Evolutionary conservation across 2,329 filamentous ascomycete species (phyloP).

Genomic region (Fusarium palustre): DNA sequence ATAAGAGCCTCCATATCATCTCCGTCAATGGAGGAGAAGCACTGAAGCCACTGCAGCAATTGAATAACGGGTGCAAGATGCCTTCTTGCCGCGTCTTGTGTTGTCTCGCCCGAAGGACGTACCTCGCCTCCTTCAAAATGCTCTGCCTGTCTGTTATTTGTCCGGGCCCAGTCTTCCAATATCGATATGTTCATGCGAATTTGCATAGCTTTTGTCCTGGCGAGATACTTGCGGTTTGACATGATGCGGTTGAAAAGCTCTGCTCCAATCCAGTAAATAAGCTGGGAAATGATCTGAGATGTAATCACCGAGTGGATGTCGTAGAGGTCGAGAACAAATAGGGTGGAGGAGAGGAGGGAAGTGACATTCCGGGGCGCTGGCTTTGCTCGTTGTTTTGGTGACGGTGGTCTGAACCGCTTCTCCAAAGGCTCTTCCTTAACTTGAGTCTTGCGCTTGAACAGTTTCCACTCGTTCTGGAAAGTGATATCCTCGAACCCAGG

Average conservation of each 20-base stretch:
- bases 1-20: constrained; percentile 91
- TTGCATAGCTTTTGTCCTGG: constrained; percentile 98
- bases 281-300: constrained; percentile 88
- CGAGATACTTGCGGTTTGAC: constrained; percentile 93
- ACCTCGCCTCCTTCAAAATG: constrained; percentile 95
- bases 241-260: constrained; percentile 99
- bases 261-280: constrained; percentile 95
- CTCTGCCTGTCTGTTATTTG: constrained; percentile 93
- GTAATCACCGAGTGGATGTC: constrained; percentile 98
- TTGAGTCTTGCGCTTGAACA: constrained; percentile 92
- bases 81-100: constrained; percentile 82
- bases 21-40: constrained; percentile 87
- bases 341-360: constrained; percentile 91
- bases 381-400: constrained; percentile 91
- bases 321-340: constrained; percentile 98
- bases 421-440: constrained; percentile 91
- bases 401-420: constrained; percentile 91
- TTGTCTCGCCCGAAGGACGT: constrained; percentile 85
- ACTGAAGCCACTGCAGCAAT: constrained; percentile 96
- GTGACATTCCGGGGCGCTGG: constrained; percentile 95
- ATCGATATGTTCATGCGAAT: constrained; percentile 98
- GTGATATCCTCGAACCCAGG: constrained; percentile 96
- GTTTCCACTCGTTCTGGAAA: constrained; percentile 98
- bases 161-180: constrained; percentile 93
- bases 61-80: constrained; percentile 94